Evolutionary conservation across 495 filamentous ascomycete species (phyloP).

Genomic region (Oidiodendron maius): DNA sequence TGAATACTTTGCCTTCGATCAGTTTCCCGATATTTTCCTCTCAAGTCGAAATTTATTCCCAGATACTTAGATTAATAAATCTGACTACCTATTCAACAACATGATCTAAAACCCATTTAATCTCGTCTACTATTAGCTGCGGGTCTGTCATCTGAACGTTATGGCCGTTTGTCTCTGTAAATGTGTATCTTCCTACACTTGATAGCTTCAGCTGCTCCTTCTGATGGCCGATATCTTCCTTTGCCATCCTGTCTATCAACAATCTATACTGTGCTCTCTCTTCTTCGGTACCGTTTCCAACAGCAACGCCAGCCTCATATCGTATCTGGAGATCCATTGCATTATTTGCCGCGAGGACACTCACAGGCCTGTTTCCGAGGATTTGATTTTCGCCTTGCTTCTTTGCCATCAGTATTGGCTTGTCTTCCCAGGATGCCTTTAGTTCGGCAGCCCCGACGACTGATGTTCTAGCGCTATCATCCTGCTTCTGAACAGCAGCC

Average conservation of each 20-base stretch:
- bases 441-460: constrained; percentile 1
- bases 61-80: too few relatives aligned
- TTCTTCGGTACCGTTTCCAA: constrained; percentile 28
- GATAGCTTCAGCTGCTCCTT: constrained; percentile 25
- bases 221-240: constrained; percentile 24
- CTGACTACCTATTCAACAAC: too few relatives aligned
- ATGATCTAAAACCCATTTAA: constrained; percentile 23
- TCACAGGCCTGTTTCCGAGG: constrained; percentile 2
- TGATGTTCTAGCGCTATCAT: constrained; percentile 1
- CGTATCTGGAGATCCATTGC: constrained; percentile 8
- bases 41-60: too few relatives aligned
- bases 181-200: constrained; percentile 21
- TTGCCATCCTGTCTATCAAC: constrained; percentile 23
- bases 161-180: constrained; percentile 27
- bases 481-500: constrained; percentile 1
- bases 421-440: constrained; percentile 9
- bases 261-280: constrained; percentile 23
- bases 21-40: too few relatives aligned
- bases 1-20: too few relatives aligned
- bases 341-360: constrained; percentile 4
- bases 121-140: constrained; percentile 19
- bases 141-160: constrained; percentile 28
- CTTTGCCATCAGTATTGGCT: constrained; percentile 14
- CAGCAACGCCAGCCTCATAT: constrained; percentile 25
- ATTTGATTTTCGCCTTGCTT: constrained; percentile 8